Evolutionary conservation across 169 alveolate species (phyloP).

Genomic region (Theileria parva): DNA sequence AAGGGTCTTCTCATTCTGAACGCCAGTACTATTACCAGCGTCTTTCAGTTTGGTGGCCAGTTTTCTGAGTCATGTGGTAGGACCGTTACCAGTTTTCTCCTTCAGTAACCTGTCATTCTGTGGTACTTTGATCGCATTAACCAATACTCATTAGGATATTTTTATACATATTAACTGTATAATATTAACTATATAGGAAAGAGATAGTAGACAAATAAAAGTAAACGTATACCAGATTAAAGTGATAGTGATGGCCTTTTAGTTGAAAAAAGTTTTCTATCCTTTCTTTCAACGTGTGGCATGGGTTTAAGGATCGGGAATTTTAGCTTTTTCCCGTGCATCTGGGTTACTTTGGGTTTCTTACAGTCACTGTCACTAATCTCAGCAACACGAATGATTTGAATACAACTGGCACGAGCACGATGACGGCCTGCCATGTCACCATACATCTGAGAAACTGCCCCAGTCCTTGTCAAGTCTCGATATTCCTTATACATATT

Average conservation of each 20-base stretch:
- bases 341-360: slow-evolving; percentile 85
- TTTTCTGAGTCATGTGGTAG: too few relatives aligned
- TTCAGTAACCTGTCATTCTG: neutral
- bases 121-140: neutral
- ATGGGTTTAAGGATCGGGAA: slow-evolving; percentile 84
- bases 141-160: too few relatives aligned
- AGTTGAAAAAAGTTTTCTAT: slow-evolving; percentile 36
- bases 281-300: slow-evolving; percentile 41
- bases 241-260: slow-evolving; percentile 49
- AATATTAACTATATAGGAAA: neutral
- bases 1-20: neutral
- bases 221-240: slow-evolving; percentile 16
- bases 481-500: slow-evolving; percentile 99
- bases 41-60: neutral
- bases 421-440: slow-evolving; percentile 99
- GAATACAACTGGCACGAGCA: slow-evolving; percentile 93
- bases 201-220: neutral
- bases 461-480: slow-evolving; percentile 93
- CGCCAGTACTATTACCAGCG: neutral
- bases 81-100: neutral
- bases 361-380: slow-evolving; percentile 79
- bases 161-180: neutral
- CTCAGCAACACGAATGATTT: slow-evolving; percentile 88
- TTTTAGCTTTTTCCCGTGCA: slow-evolving; percentile 82
- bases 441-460: slow-evolving; percentile 93